A percentile compares a stretch with the other conserved stretches of the same genome.
Conservation (phyloP, 164 flowering plant genomes). For the Nymphaea colorata region DNA sequence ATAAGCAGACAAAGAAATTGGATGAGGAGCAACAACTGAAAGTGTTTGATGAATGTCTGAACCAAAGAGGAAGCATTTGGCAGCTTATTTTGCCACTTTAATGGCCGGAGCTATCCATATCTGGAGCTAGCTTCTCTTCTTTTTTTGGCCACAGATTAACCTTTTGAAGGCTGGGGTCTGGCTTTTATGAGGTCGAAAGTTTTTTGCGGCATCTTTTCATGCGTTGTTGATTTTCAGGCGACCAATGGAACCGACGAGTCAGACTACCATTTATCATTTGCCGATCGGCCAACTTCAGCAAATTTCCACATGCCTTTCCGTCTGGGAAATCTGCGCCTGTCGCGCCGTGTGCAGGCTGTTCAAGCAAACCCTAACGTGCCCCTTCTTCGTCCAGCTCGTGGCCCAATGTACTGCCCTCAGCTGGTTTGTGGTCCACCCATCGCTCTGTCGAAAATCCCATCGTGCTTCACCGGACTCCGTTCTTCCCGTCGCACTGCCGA, state of each 20-base stretch:
- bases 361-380: slow-evolving; percentile 41
- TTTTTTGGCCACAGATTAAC: no score
- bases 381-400: slow-evolving; percentile 34
- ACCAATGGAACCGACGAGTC: neutral
- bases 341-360: slow-evolving; percentile 56
- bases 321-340: slow-evolving; percentile 57
- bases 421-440: slow-evolving; percentile 53
- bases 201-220: no score
- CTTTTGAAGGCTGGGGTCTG: no score
- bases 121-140: no score
- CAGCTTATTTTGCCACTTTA: no score
- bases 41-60: no score
- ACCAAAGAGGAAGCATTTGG: no score
- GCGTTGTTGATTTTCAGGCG: neutral
- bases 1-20: no score
- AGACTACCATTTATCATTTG: slow-evolving; percentile 31
- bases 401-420: slow-evolving; percentile 26
- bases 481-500: slow-evolving; percentile 51
- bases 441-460: slow-evolving; percentile 30
- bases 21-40: no score
- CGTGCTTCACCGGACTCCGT: slow-evolving; percentile 9
- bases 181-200: no score
- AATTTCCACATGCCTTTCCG: slow-evolving; percentile 62
- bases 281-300: slow-evolving; percentile 65
- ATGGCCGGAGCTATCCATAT: no score